Evolutionary conservation across 2,329 filamentous ascomycete species (phyloP), one percentile per base, ranked within the genome.

Genomic region (Trichoderma endophyticum): DNA sequence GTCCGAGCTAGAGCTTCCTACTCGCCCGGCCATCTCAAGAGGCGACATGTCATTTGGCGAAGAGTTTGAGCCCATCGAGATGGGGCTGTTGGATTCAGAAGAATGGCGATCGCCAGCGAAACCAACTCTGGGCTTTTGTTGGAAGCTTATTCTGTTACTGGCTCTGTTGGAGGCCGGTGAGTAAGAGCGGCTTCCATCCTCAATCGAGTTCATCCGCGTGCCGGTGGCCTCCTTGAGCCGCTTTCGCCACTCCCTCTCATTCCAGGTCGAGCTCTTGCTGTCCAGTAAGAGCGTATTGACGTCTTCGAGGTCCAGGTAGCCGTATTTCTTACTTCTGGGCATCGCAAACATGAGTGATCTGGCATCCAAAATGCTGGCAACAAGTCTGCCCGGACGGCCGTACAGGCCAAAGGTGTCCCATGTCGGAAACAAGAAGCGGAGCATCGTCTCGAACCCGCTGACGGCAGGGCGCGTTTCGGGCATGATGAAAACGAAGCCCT

Each of bases 401-500:
- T 99, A 99, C 1, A 99, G 85, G 51, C 88, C 90, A 80, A 98
- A 99, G 0, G 93, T 93, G 80, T 99, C 96, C 85, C 93, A 99
- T 0, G 94, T 93, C 0, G 96, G 96, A 80, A 99, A 97, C 14
- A 99, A 85, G 83, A 93, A 98, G 60, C 94, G 90, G 39, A 99
- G 86, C 86, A 99, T 92, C 86, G 97, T 98, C 81, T 98, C 96
- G 76, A 98, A 97, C 0, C 96, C 96, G 70, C 90, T 93, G 14
- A 99, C 92, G 21, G 94, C 95, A n/a, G 95, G 92, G 77, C 93
- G 94, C 1, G 92, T 89, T 81, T 99, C 96, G 4, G 96, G 96
- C 95, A 99, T 98, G 76, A 98, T 91, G 78, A 99, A 99, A 5
- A 99, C 93, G 77, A 98, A 98, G 0, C 96, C 96, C 80, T 99